phyloP scores from a whole-genome alignment of 345 rosid genomes.

The Corchorus capsularis region DNA sequence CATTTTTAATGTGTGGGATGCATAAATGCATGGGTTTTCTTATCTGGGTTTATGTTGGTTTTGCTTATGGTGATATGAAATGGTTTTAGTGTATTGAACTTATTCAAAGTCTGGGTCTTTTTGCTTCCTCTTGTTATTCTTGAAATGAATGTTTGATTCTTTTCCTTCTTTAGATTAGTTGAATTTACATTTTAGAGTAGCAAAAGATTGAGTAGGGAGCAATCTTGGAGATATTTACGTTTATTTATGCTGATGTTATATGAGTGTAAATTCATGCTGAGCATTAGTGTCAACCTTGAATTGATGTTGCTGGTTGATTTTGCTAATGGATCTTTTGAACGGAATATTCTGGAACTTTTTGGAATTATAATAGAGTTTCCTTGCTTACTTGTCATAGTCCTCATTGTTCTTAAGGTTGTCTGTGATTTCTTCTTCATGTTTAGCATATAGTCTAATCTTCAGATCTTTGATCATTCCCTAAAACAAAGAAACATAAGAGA shows the following conservation, averaged over 20 bases:
- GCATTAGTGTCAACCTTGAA: not conserved
- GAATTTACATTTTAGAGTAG: not conserved
- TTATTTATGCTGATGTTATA: not conserved
- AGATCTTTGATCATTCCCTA: not conserved
- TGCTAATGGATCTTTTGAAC: not conserved
- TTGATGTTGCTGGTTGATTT: not conserved
- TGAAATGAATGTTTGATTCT: not conserved
- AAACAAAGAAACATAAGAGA: not conserved
- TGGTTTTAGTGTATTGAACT: slow-evolving; percentile 8
- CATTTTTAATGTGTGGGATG: not conserved
- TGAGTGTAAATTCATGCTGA: not conserved
- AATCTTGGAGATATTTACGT: not conserved
- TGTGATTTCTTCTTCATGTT: not conserved
- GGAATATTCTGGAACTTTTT: not conserved
- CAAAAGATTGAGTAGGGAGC: not conserved
- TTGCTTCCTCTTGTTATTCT: not conserved
- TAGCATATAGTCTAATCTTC: not conserved
- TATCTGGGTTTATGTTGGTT: slow-evolving; percentile 16
- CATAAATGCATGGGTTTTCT: not conserved
- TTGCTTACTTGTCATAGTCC: not conserved
- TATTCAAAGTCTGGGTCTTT: not conserved
- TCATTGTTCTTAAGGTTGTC: not conserved
- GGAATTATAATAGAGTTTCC: not conserved
- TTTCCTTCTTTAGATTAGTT: not conserved
- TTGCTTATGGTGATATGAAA: slow-evolving; percentile 16